Evolutionary conservation across 202 grass and related monocot species (phyloP), one percentile per base, ranked within the genome.

Genomic region (Cymbopogon flexuosus): DNA sequence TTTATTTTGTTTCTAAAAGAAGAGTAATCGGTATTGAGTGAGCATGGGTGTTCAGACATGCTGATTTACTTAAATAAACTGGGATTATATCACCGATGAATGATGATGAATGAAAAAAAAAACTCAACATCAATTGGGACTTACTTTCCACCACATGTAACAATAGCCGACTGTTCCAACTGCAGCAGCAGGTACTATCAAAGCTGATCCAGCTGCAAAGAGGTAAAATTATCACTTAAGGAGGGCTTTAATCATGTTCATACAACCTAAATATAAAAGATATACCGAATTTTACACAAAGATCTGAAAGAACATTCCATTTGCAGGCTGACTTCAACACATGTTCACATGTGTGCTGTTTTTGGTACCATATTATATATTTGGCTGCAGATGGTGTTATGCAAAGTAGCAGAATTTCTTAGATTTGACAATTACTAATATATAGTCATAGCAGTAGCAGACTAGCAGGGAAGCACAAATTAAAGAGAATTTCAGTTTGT

Each of bases 91-190:
- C n/a, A 72, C 10, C 19, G 49, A 76, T 79, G 23, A 51, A 23
- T 63, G 41, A 47, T 27, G 49, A 76, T 79, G 23, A 51, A 23
- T 63, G 41, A 47, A 63, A 54, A 12, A 61, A 60, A 57, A 24
- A 22, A 13, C 5, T 10, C 43, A 36, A 39, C 13, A 72, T 37
- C 59, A 65, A 71, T 35, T 60, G 61, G 47, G 9, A 81, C 87
- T 65, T 87, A 97, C 91, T 79, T 94, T 94, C 94, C 91, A 97
- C 86, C 94, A 87, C 94, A 97, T 88, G 86, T 92, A 88, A 75
- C 81, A 90, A 73, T 94, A 97, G 69, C 90, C 80, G 35, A 89
- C 45, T 34, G 72, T 90, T 11, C 91, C 88, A 42, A 88, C 73
- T 68, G 89, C 88, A 51, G 88, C 94, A 89, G 86, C 91, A 76